Evolutionary conservation across 2,329 filamentous ascomycete genomes (phyloP), one percentile per base, ranked within the genome.

Genomic region (Penicillium corylophilum): DNA sequence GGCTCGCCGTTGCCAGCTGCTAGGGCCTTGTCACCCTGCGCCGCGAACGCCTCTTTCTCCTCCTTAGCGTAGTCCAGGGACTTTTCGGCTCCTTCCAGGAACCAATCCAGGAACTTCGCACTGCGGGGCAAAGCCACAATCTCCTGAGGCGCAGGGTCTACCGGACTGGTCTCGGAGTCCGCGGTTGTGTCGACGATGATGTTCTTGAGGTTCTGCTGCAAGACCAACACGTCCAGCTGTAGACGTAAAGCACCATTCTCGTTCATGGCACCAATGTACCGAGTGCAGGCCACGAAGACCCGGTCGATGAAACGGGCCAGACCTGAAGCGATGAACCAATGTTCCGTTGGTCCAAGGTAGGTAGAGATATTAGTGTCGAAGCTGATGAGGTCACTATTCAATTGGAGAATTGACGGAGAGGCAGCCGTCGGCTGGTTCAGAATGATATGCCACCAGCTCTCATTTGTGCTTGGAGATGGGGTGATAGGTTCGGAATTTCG

Each of bases 181-280:
- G 45, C 44, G 15, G 49, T 54, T 15, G 68, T 63, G 28, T 67
- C 64, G n/a, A 74, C 62, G 43, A 76, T 90, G 47, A 99, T 86
- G 60, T 95, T 95, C 76, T 96, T 96, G 49, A 99, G 83, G 64
- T 96, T 96, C 69, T 99, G 94, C 73, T 97, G 93, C 46, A 99
- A 78, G 36, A 99, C 94, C 22, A 96, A 81, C 44, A 96, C 90
- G 69, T 99, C 96, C 64, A 97, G 83, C 69, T 91, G 87, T 83
- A 99, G 91, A 33, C 91, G 83, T n/a, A 86, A 84, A 53, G 87
- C 89, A 38, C 94, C 94, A 62, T 88, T 83, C 33, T 75, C 77
- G 70, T 99, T 96, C 85, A 99, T 93, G 7, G 87, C 85, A 44
- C 85, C 84, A 40, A 93, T 88, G 66, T 83, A 82, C 16, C 80